Percentiles rank a stretch among this genome's conserved stretches.
Evolutionary conservation across 441 rosid species (phyloP).

Genomic region (Breynia disticha): DNA sequence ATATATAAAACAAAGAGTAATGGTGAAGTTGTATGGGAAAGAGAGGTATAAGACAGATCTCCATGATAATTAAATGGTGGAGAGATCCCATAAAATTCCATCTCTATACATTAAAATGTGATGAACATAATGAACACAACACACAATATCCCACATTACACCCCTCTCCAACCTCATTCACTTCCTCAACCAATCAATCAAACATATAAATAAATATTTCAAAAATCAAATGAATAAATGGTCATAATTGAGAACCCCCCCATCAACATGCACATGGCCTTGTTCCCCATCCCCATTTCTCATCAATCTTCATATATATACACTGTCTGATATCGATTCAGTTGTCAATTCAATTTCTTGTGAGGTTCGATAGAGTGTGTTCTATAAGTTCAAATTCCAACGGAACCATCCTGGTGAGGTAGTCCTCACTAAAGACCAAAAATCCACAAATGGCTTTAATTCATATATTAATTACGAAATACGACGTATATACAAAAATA

Average conservation of each 20-base stretch:
- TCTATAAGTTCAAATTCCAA: too few species aligned
- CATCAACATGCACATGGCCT: constrained; percentile 62
- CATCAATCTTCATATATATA: background rate
- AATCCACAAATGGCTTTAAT: background rate
- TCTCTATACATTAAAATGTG: too few species aligned
- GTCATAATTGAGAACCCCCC: constrained; percentile 40
- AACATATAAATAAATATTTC: constrained; percentile 1
- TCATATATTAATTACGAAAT: constrained; percentile 1
- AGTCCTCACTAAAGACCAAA: too few species aligned
- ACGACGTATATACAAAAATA: background rate
- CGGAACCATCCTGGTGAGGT: too few species aligned
- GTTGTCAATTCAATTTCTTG: too few species aligned
- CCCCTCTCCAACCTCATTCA: constrained; percentile 8
- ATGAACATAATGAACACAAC: background rate
- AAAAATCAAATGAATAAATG: constrained; percentile 23
- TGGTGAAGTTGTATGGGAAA: background rate
- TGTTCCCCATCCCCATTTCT: constrained; percentile 37
- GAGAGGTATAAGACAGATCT: background rate
- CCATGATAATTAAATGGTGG: too few species aligned
- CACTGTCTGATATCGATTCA: too few species aligned
- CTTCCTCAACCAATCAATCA: constrained; percentile 6
- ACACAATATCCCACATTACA: constrained; percentile 1
- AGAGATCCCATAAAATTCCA: too few species aligned
- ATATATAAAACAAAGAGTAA: too few species aligned
- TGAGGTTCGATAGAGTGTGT: too few species aligned